Evolutionary conservation across 2,329 filamentous ascomycete species (phyloP).

Genomic region (Pseudogymnoascus verrucosus): DNA sequence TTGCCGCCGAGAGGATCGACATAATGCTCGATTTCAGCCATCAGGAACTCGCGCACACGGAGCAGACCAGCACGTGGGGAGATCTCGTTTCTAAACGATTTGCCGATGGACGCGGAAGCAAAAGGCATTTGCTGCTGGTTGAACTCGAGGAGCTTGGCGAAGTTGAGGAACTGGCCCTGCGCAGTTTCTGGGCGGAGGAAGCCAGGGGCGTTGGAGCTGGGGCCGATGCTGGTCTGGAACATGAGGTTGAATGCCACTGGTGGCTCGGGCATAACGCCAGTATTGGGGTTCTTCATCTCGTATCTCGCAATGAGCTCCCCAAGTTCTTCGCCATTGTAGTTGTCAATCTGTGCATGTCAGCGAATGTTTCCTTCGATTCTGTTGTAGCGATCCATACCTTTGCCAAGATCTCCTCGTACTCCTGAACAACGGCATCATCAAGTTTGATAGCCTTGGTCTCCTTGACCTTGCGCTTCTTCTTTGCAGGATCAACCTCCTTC

Average conservation of each 20-base stretch:
- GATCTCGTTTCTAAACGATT: constrained; percentile 97
- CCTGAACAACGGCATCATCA: constrained; percentile 74
- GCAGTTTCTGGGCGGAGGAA: constrained; percentile 92
- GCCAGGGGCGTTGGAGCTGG: constrained; percentile 76
- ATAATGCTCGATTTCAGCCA: constrained; percentile 99
- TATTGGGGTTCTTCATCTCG: constrained; percentile 81
- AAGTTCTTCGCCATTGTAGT: constrained; percentile 81
- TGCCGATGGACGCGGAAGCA: constrained; percentile 92
- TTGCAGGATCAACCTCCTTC: constrained; percentile 61
- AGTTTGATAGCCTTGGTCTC: constrained; percentile 73
- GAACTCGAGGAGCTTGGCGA: constrained; percentile 91
- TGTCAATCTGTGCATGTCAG: constrained; percentile 61
- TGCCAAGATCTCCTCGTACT: constrained; percentile 87
- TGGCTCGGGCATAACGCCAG: constrained; percentile 65
- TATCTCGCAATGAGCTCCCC: constrained; percentile 84
- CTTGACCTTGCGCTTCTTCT: constrained; percentile 87
- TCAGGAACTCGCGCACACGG: constrained; percentile 92
- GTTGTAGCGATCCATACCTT: constrained; percentile 34
- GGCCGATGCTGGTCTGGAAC: constrained; percentile 94
- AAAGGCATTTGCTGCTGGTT: constrained; percentile 95
- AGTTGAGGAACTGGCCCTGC: constrained; percentile 97
- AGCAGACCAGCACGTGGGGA: constrained; percentile 86
- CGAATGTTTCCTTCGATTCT: background rate
- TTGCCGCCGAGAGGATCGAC: constrained; percentile 93
- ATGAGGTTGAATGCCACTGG: constrained; percentile 96